Conservation (phyloP, 2,329 filamentous ascomycete species). For the Periconia digitata region DNA sequence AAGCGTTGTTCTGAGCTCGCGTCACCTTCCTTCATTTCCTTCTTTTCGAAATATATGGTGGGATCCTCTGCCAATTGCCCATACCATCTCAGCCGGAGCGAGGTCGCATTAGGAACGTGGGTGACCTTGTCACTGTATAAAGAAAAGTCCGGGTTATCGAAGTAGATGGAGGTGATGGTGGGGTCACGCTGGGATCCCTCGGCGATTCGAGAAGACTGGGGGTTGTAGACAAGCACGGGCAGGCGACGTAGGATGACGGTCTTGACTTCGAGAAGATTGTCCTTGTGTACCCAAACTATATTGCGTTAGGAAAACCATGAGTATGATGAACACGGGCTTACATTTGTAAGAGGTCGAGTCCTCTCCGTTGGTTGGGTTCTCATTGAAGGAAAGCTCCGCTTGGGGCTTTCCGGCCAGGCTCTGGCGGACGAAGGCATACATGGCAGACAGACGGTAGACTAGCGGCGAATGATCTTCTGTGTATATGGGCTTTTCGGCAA, state of each 20-base stretch:
- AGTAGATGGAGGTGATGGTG: slow-evolving; percentile 92
- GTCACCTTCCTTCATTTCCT: slow-evolving; percentile 76
- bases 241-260: slow-evolving; percentile 89
- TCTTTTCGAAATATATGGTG: slow-evolving; percentile 86
- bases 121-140: slow-evolving; percentile 86
- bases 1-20: slow-evolving; percentile 79
- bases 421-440: slow-evolving; percentile 94
- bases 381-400: slow-evolving; percentile 48
- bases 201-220: slow-evolving; percentile 78
- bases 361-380: slow-evolving; percentile 53
- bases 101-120: slow-evolving; percentile 72
- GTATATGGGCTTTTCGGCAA: slow-evolving; percentile 91
- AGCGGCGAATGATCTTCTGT: slow-evolving; percentile 91
- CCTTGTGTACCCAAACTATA: slow-evolving; percentile 87
- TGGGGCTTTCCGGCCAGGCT: slow-evolving; percentile 65
- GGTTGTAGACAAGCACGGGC: slow-evolving; percentile 90
- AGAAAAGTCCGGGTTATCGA: slow-evolving; percentile 83
- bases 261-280: slow-evolving; percentile 96
- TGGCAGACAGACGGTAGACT: slow-evolving; percentile 83
- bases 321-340: slow-evolving; percentile 47
- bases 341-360: slow-evolving; percentile 86
- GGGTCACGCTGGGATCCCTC: slow-evolving; percentile 79
- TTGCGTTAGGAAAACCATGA: slow-evolving; percentile 31
- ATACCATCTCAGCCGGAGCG: slow-evolving; percentile 87
- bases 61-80: slow-evolving; percentile 78